Conservation (phyloP, 495 filamentous ascomycete genomes). For the Xylaria palmicola region DNA sequence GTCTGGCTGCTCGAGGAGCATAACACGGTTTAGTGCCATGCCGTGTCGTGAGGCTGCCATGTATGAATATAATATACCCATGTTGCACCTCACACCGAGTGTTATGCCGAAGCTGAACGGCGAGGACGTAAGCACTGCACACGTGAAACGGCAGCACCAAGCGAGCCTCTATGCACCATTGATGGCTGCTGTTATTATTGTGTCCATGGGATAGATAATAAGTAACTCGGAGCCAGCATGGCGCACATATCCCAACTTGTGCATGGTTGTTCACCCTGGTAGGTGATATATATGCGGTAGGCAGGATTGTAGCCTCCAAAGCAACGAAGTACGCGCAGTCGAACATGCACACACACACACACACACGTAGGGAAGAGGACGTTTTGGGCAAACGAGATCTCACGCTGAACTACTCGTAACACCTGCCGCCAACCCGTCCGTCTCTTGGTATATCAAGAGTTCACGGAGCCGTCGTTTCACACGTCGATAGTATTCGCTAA, state of each 20-base stretch:
- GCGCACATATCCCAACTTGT: no score
- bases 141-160: background rate
- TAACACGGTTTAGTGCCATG: no score
- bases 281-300: no score
- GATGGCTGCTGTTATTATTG: background rate
- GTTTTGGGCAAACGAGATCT: background rate
- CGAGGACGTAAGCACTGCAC: background rate
- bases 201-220: background rate
- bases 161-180: background rate
- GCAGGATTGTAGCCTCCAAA: no score
- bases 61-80: background rate
- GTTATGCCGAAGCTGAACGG: conserved; percentile 1
- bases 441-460: no score
- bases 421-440: no score
- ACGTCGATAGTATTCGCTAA: no score
- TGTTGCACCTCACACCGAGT: background rate
- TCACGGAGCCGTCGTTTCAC: background rate
- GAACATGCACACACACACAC: no score
- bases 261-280: no score
- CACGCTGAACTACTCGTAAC: background rate
- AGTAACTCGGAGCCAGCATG: background rate
- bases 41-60: no score
- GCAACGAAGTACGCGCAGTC: no score
- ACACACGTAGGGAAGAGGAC: background rate
- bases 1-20: background rate